phyloP scores from a whole-genome alignment of 2,329 filamentous ascomycete species.

The Claviceps purpurea region DNA sequence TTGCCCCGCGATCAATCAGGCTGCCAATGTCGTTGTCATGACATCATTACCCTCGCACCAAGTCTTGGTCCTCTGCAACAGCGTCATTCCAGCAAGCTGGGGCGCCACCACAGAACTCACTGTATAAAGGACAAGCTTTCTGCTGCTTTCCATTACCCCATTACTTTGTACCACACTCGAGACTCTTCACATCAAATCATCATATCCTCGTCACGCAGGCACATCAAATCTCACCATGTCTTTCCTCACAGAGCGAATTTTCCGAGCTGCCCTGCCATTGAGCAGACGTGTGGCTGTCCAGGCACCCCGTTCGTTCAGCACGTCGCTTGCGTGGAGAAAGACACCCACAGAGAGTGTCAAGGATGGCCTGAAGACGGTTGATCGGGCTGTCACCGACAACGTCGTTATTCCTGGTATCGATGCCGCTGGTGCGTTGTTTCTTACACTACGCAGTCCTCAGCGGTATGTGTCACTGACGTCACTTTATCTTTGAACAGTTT shows the following conservation, averaged over 20 bases:
- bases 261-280: conserved; percentile 28
- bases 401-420: conserved; percentile 50
- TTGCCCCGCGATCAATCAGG: conserved; percentile 5
- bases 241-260: conserved; percentile 33
- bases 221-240: conserved; percentile 29
- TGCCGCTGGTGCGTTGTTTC: conserved; percentile 34
- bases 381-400: conserved; percentile 47
- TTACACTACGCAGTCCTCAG: not conserved
- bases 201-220: not conserved
- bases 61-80: not conserved
- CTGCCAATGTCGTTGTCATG: conserved; percentile 3
- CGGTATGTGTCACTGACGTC: not conserved
- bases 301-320: conserved; percentile 37
- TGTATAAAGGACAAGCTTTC: not conserved
- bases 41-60: conserved; percentile 2
- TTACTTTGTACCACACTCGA: too few species aligned
- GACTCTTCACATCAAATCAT: too few species aligned
- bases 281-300: conserved; percentile 25
- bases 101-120: not conserved
- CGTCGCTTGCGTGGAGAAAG: conserved; percentile 31
- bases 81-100: not conserved
- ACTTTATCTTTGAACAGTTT: conserved; percentile 16
- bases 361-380: conserved; percentile 44
- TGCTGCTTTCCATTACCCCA: not conserved
- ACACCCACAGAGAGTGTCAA: conserved; percentile 41